phyloP scores from a whole-genome alignment of 345 rosid species.

The Gossypium raimondii region DNA sequence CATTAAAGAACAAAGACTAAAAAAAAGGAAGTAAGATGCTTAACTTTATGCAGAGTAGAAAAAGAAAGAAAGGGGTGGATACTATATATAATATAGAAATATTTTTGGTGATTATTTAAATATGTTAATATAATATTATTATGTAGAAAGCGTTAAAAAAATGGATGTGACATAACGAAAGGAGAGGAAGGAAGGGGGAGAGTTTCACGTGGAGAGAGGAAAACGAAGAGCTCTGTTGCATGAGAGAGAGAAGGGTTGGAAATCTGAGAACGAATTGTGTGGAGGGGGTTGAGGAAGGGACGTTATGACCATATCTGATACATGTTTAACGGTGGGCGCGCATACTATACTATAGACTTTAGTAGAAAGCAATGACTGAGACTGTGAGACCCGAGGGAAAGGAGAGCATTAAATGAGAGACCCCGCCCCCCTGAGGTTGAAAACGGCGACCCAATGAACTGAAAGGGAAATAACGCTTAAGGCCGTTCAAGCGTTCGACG shows the following conservation, averaged over 20 bases:
- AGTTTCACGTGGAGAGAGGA: conserved; percentile 35
- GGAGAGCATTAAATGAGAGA: conserved; percentile 14
- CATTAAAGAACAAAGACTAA: neutral
- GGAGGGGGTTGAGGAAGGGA: conserved; percentile 20
- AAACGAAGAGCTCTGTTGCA: conserved; percentile 17
- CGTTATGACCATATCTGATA: neutral
- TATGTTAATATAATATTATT: no score
- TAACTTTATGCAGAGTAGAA: neutral
- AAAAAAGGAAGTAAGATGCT: neutral
- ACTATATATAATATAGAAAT: neutral
- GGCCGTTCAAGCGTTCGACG: neutral
- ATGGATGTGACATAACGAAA: neutral
- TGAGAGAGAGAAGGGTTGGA: neutral
- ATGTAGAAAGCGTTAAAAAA: neutral
- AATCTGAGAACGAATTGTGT: conserved; percentile 7
- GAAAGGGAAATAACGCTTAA: neutral
- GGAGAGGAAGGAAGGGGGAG: conserved; percentile 26
- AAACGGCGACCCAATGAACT: neutral
- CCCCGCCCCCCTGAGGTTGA: neutral
- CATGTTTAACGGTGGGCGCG: no score
- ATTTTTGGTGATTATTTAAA: neutral
- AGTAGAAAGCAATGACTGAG: no score
- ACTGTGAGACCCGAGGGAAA: neutral
- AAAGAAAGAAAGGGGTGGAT: neutral
- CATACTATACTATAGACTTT: no score